Conservation (phyloP, 768 basidiomycete genomes). For the Xerocomellus dryophilus region DNA sequence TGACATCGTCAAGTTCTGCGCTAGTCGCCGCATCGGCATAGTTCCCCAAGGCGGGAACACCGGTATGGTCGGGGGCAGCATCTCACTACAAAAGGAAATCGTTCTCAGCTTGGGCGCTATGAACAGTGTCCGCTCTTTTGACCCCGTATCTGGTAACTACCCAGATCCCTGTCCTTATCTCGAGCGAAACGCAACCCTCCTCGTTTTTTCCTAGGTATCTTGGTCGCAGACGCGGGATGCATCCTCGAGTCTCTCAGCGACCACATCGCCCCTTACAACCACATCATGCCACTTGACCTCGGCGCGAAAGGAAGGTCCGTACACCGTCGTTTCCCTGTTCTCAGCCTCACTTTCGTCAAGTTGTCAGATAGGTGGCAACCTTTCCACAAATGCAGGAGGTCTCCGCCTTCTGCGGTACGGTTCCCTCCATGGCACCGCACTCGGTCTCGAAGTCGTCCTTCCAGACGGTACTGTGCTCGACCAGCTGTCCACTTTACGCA, state of each 20-base stretch:
- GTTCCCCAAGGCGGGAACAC: constrained; percentile 99
- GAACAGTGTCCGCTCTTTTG: constrained; percentile 77
- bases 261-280: constrained; percentile 79
- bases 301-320: constrained; percentile 91
- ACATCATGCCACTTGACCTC: constrained; percentile 95
- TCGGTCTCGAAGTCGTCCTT: constrained; percentile 93
- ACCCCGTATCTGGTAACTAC: constrained; percentile 70
- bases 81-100: constrained; percentile 84
- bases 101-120: constrained; percentile 82
- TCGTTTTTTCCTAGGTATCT: constrained; percentile 57
- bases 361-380: constrained; percentile 97
- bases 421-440: constrained; percentile 88
- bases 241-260: constrained; percentile 86
- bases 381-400: constrained; percentile 98
- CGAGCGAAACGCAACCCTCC: constrained; percentile 1
- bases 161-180: background rate
- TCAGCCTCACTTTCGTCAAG: constrained; percentile 35
- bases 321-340: background rate
- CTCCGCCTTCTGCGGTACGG: constrained; percentile 91
- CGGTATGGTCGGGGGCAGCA: constrained; percentile 92
- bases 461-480: constrained; percentile 92
- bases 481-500: constrained; percentile 84
- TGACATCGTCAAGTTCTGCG: constrained; percentile 84
- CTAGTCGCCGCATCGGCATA: constrained; percentile 75
- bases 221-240: constrained; percentile 93